phyloP scores from a whole-genome alignment of 805 yeast species.

The Saccharomycopsis schoenii region DNA sequence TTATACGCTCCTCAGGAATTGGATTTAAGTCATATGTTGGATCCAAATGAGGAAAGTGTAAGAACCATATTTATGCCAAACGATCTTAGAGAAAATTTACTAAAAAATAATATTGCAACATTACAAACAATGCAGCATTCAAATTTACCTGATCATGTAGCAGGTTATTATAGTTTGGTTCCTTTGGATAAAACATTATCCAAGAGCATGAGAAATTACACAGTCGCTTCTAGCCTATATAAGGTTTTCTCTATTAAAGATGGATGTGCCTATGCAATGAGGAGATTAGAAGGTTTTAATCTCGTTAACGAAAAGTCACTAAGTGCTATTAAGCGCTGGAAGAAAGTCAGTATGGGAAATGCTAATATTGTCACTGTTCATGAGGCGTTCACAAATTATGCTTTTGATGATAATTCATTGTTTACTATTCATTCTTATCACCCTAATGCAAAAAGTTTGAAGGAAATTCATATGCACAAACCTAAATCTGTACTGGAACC shows the following conservation, averaged over 20 bases:
- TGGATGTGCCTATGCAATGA: constrained; percentile 67
- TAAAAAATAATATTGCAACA: constrained; percentile 70
- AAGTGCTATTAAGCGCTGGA: constrained; percentile 59
- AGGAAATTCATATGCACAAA: constrained; percentile 51
- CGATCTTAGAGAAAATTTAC: constrained; percentile 60
- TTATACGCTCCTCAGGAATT: constrained; percentile 86
- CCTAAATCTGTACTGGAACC: constrained; percentile 29
- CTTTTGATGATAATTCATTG: constrained; percentile 73
- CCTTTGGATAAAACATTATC: constrained; percentile 55
- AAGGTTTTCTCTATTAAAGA: constrained; percentile 73
- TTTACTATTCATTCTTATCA: constrained; percentile 76
- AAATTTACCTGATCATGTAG: constrained; percentile 65
- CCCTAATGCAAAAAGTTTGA: constrained; percentile 64
- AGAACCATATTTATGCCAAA: constrained; percentile 64
- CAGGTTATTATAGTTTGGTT: constrained; percentile 72
- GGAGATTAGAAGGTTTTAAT: constrained; percentile 58
- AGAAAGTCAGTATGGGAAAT: constrained; percentile 29
- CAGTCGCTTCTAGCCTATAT: constrained; percentile 53
- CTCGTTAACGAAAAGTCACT: constrained; percentile 50
- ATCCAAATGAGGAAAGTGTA: constrained; percentile 62
- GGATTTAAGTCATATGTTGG: constrained; percentile 49
- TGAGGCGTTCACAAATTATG: constrained; percentile 80
- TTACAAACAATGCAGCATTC: constrained; percentile 54
- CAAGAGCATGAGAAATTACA: constrained; percentile 29
- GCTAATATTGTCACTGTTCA: constrained; percentile 57